These are phyloP conservation scores for Daldinia caldariorum DNA, from an alignment of 495 filamentous ascomycete genomes.

Conservation along the genomic window DNA sequence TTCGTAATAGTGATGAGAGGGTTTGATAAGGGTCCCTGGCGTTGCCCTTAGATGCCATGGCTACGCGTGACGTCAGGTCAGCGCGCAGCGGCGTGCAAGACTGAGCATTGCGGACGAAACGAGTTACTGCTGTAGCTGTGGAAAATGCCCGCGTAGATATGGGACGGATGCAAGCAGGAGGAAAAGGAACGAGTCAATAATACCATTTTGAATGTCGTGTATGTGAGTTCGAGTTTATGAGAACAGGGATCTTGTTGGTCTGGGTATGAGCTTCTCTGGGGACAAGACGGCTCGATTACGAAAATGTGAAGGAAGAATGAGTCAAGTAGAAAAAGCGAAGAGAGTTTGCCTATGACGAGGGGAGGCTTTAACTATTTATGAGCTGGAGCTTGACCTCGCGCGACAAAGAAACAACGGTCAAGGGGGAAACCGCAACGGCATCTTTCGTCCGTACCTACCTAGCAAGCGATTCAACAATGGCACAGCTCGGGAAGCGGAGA, in stretches of 20 bases:
- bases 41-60: constrained; percentile 43
- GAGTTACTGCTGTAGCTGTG: constrained; percentile 35
- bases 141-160: constrained; percentile 37
- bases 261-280: not conserved
- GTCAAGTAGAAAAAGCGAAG: constrained; percentile 3
- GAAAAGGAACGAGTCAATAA: constrained; percentile 53
- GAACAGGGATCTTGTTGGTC: constrained; percentile 3
- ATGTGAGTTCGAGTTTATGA: constrained; percentile 21
- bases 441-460: constrained; percentile 21
- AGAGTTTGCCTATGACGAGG: constrained; percentile 19
- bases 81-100: constrained; percentile 43
- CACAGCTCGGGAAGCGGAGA: constrained; percentile 36
- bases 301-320: constrained; percentile 31
- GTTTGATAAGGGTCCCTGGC: constrained; percentile 24
- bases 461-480: constrained; percentile 28
- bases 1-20: constrained; percentile 19
- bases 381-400: constrained; percentile 19
- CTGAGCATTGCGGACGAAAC: constrained; percentile 47
- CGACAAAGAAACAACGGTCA: constrained; percentile 23
- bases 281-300: constrained; percentile 27
- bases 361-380: constrained; percentile 44
- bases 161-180: constrained; percentile 47
- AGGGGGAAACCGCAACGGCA: constrained; percentile 27
- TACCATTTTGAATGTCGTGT: constrained; percentile 61
- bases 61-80: constrained; percentile 43